phyloP scores from a whole-genome alignment of 257 asterid species.

The Verbena officinalis region DNA sequence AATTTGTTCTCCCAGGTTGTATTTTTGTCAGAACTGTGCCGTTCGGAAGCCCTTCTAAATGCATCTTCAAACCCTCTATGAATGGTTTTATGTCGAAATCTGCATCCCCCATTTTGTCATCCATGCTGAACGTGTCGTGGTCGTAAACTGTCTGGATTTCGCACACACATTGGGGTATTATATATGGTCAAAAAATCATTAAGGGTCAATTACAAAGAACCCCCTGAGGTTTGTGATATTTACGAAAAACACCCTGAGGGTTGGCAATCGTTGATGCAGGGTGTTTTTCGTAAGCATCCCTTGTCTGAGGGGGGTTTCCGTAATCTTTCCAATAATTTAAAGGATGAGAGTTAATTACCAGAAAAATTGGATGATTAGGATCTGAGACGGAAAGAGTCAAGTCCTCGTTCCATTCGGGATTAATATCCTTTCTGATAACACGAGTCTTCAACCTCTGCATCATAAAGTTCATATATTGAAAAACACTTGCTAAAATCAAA shows the following conservation, averaged over 20 bases:
- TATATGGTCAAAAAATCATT: too few species aligned
- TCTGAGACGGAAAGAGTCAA: conserved; percentile 72
- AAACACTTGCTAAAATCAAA: too few species aligned
- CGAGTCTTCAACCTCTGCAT: conserved; percentile 87
- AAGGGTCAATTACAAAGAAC: too few species aligned
- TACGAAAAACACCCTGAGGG: too few species aligned
- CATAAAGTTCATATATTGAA: neutral
- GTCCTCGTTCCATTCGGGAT: conserved; percentile 95
- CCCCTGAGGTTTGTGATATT: too few species aligned
- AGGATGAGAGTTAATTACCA: conserved; percentile 36
- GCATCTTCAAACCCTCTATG: conserved; percentile 44
- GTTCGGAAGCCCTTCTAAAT: conserved; percentile 32
- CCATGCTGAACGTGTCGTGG: conserved; percentile 68
- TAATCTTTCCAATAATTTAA: too few species aligned
- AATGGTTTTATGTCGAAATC: conserved; percentile 51
- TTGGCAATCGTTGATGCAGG: too few species aligned
- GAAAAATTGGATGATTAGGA: conserved; percentile 44
- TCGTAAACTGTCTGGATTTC: conserved; percentile 58
- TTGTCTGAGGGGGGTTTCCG: too few species aligned
- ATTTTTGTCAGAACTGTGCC: conserved; percentile 50
- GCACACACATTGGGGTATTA: too few species aligned
- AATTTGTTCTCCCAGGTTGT: conserved; percentile 47
- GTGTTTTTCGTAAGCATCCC: too few species aligned
- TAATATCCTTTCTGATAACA: conserved; percentile 68
- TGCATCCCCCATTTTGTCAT: conserved; percentile 72